Percentiles rank a stretch among this genome's conserved stretches.
phyloP scores from a whole-genome alignment of 257 asterid genomes.

The Nicotiana paniculata region DNA sequence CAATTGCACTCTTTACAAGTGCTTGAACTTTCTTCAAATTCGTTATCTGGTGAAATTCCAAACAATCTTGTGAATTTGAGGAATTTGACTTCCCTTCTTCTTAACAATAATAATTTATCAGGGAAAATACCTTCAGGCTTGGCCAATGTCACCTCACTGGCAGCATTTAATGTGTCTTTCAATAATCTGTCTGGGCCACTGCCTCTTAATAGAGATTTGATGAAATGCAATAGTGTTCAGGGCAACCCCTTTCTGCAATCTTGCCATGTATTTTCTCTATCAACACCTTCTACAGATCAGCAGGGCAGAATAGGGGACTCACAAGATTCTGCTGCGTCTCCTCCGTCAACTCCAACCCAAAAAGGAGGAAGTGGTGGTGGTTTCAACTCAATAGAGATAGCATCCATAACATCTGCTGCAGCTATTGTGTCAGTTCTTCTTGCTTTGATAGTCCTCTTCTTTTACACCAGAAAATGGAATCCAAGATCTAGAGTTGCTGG shows the following conservation, averaged over 20 bases:
- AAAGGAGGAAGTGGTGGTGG: constrained; percentile 21
- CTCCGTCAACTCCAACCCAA: constrained; percentile 35
- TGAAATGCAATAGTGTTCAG: constrained; percentile 57
- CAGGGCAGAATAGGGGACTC: constrained; percentile 40
- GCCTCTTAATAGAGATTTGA: constrained; percentile 38
- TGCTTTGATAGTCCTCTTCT: constrained; percentile 59
- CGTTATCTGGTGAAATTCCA: constrained; percentile 69
- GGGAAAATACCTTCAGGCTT: constrained; percentile 64
- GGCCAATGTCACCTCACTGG: constrained; percentile 43
- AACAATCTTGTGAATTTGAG: constrained; percentile 46
- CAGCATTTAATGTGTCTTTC: constrained; percentile 64
- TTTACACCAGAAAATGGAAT: constrained; percentile 69
- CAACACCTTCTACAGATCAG: constrained; percentile 43
- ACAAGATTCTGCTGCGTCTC: constrained; percentile 28
- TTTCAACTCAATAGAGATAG: constrained; percentile 70
- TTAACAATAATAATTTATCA: constrained; percentile 62
- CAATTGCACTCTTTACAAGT: constrained; percentile 50
- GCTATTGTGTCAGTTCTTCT: constrained; percentile 71
- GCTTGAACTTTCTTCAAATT: constrained; percentile 71
- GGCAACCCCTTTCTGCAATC: constrained; percentile 61
- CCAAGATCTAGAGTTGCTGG: constrained; percentile 88
- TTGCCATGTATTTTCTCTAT: constrained; percentile 49
- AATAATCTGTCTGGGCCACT: constrained; percentile 75
- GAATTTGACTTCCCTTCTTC: constrained; percentile 53
- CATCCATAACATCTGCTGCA: constrained; percentile 77